Evolutionary conservation across 1,284 basidiomycete species (phyloP), one percentile per base, ranked within the genome.

Genomic region (Ceratobasidium sp.): DNA sequence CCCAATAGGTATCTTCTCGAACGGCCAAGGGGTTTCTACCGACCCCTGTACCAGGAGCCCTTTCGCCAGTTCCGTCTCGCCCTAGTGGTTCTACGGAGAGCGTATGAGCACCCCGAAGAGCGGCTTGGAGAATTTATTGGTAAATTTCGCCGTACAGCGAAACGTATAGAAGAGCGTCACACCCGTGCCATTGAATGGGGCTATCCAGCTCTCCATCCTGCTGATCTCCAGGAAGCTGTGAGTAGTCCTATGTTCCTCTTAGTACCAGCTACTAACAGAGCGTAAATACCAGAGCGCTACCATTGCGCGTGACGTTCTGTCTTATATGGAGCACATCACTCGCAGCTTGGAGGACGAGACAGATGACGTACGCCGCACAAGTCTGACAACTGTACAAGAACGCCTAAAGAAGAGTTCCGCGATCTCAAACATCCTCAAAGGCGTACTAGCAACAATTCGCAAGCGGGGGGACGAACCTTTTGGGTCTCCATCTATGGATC

Each of bases 41-140:
- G 26, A 18, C 9, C 8, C 18, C 18, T 26, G 10, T 70, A 70
- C 18, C 30, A 46, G n/a, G 53, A 70, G 16, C 52, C 65, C 1
- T 70, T 45, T 48, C 65, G 53, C 3, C 53, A 70, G 43, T 70
- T 70, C 41, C 65, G 65, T 21, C 43, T 70, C 8, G 53, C 30
- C 12, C 28, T 70, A 10, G 48, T 55, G 1, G 23, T 70, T 8
- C 52, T 70, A 12, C 34, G 53, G 28, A 1, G 65, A 16, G 52
- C 41, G 1, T 70, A 58, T 26, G 65, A 70, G 30, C 36, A 34
- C 8, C 65, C 65, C 14, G 41, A 58, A 9, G 65, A 70, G 21
- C 53, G 45, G 16, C 43, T 70, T 2, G 53, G 34, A 3, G 41
- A 48, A 6, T 70, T 70, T 46, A 23, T 70, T 16, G 3, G 9